Evolutionary conservation across 106 monocot species (phyloP), one percentile per base, ranked within the genome.

Genomic region (Dactylorhiza incarnata): DNA sequence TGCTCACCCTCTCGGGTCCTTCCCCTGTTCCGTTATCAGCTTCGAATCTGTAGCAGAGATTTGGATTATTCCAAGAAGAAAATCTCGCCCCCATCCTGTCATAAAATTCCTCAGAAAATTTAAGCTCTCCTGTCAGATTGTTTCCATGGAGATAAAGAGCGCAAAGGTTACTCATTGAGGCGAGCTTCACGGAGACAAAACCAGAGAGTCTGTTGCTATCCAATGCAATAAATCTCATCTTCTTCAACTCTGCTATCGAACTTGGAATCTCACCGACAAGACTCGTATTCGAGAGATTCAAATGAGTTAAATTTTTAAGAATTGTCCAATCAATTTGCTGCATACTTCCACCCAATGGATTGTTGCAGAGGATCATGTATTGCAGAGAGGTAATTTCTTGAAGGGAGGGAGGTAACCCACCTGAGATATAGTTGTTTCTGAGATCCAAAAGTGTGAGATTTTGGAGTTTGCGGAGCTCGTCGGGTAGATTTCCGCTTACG

Each of bases 51-150:
- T 88, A 95, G 49, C 95, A 92, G 23, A 95, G 81, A 45, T 77
- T 78, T 24, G 86, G 85, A 54, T 95, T 95, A 49, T 84, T 79
- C 92, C 87, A 95, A 2, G 87, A 82, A 47, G 89, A 81, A 77
- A 95, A 92, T 37, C 95, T 87, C 78, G 84, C 83, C 37, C 95
- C 92, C 89, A 92, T 81, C 17, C 80, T 87, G 23, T 53, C 51
- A 46, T 86, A 92, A 71, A 95, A 95, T 23, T 61, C 87, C 1
- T 71, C 68, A 22, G 87, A 71, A 83, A 92, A 92, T 46, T 49
- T 75, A 4, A 95, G 80, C 68, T 74, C 52, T 29, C 95, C 95
- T 3, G 82, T 79, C 7, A 95, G 69, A 62, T 92, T 90, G 77
- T 95, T 95, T 2, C 74, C 88, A 54, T 88, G 87, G 15, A 95